Evolutionary conservation across 768 basidiomycete species (phyloP).

Genomic region (Lentinula guzmanii): DNA sequence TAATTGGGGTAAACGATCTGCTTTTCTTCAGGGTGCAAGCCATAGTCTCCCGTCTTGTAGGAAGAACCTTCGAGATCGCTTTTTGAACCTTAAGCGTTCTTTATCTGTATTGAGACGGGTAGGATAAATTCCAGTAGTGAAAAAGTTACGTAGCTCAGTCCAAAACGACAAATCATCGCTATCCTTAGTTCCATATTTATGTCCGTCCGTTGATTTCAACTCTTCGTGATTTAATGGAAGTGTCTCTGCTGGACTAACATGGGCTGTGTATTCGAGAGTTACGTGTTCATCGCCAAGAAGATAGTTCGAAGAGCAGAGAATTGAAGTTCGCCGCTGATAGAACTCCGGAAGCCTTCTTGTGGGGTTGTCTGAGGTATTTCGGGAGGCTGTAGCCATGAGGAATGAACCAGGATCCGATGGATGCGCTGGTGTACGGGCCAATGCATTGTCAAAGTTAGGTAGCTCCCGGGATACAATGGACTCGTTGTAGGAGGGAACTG

Average conservation of each 20-base stretch:
- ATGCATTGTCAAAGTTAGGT: too few species aligned
- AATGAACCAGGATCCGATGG: too few species aligned
- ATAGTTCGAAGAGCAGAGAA: background rate
- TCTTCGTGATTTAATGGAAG: background rate
- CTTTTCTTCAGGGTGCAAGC: slow-evolving; percentile 6
- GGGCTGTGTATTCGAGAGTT: background rate
- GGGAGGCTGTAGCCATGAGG: too few species aligned
- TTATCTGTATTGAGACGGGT: background rate
- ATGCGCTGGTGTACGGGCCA: too few species aligned
- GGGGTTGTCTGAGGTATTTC: background rate
- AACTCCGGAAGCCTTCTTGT: background rate
- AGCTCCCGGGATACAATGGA: too few species aligned
- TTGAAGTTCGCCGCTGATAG: background rate
- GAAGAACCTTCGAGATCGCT: slow-evolving; percentile 11
- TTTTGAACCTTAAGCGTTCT: slow-evolving; percentile 4
- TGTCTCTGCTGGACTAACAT: background rate
- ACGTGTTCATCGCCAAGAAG: background rate
- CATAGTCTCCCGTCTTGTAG: slow-evolving; percentile 14
- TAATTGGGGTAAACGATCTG: slow-evolving; percentile 13
- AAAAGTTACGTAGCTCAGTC: slow-evolving; percentile 13
- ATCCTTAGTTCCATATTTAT: background rate
- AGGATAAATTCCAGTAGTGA: background rate
- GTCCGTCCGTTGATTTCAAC: background rate
- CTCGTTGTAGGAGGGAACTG: too few species aligned
- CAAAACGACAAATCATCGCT: slow-evolving; percentile 9